phyloP scores from a whole-genome alignment of 2,329 filamentous ascomycete species.

The Botrytis squamosa region DNA sequence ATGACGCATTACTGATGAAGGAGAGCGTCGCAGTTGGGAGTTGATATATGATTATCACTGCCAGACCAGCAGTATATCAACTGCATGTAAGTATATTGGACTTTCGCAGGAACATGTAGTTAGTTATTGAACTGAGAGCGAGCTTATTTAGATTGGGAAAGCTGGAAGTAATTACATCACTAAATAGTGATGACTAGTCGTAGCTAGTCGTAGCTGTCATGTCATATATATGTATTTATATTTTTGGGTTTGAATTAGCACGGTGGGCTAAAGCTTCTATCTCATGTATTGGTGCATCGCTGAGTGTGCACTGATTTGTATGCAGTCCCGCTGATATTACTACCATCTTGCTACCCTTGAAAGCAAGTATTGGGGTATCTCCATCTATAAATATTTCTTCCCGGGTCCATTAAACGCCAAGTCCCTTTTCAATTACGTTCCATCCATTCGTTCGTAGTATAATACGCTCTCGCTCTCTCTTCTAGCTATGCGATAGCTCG shows the following conservation, averaged over 20 bases:
- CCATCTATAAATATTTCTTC: constrained; percentile 8
- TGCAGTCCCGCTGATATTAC: neutral
- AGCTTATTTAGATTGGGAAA: constrained; percentile 10
- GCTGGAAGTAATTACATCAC: neutral
- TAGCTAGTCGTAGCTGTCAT: neutral
- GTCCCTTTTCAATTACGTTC: neutral
- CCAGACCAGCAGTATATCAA: neutral
- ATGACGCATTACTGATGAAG: neutral
- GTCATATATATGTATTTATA: constrained; percentile 2
- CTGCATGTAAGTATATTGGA: neutral
- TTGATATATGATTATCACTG: neutral
- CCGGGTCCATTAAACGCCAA: constrained; percentile 7
- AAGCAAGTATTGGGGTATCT: constrained; percentile 21
- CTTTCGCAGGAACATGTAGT: neutral
- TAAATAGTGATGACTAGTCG: neutral
- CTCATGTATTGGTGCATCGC: neutral
- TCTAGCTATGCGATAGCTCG: neutral
- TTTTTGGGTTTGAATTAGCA: neutral
- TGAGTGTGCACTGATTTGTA: neutral
- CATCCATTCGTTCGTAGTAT: neutral
- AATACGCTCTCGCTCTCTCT: neutral
- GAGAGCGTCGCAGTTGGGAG: neutral
- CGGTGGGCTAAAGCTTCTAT: neutral
- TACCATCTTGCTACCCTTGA: neutral
- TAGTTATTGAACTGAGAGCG: neutral